Evolutionary conservation across 345 rosid species (phyloP).

Genomic region (Syzygium grande): DNA sequence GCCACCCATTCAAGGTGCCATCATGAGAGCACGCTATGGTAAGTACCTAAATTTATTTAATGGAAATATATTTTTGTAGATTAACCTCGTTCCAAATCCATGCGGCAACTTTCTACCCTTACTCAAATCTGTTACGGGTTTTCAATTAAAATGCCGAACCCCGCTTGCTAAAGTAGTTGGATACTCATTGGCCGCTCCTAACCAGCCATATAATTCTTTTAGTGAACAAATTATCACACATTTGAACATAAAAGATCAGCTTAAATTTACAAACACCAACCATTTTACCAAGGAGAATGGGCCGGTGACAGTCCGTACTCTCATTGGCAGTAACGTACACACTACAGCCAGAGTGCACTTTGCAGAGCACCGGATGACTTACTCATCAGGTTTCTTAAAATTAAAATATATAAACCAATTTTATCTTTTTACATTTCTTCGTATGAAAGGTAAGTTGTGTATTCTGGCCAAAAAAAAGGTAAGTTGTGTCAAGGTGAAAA

Average conservation of each 20-base stretch:
- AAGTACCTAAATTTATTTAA: too few relatives aligned
- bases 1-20: too few relatives aligned
- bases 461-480: too few relatives aligned
- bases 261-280: neutral
- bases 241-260: neutral
- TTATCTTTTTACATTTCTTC: neutral
- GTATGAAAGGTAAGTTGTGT: too few relatives aligned
- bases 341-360: neutral
- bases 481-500: neutral
- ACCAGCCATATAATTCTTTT: neutral
- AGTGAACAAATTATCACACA: neutral
- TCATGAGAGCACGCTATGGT: too few relatives aligned
- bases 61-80: too few relatives aligned
- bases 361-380: neutral
- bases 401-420: neutral
- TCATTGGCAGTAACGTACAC: neutral
- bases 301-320: neutral
- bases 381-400: neutral
- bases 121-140: too few relatives aligned
- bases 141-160: too few relatives aligned
- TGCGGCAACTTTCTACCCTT: too few relatives aligned
- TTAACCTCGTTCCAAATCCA: too few relatives aligned
- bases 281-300: neutral
- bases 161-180: too few relatives aligned
- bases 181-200: neutral